These are phyloP conservation scores for Metarhizium sp. DNA, from an alignment of 2,329 filamentous ascomycete genomes.

Conservation along the genomic window DNA sequence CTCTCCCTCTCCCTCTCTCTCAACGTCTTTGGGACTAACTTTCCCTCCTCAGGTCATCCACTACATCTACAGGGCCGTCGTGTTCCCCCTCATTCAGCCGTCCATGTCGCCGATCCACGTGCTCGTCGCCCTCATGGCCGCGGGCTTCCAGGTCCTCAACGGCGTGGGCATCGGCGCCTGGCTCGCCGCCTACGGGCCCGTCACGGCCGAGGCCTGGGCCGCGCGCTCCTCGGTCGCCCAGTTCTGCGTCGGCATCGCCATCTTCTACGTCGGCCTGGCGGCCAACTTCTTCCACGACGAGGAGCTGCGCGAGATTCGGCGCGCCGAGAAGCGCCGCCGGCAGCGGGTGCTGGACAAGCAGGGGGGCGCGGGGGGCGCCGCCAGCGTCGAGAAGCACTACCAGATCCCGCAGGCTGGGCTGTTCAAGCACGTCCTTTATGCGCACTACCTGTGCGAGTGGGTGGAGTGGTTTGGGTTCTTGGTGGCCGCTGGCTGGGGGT, in stretches of 20 bases:
- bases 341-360: constrained; percentile 25
- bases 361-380: constrained; percentile 21
- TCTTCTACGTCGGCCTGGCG: constrained; percentile 69
- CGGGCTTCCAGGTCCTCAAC: constrained; percentile 73
- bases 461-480: constrained; percentile 89
- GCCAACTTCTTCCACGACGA: constrained; percentile 88
- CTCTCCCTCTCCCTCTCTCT: not conserved
- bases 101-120: constrained; percentile 87
- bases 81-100: constrained; percentile 75
- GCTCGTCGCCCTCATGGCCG: constrained; percentile 53
- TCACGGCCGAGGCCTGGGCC: constrained; percentile 42
- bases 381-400: constrained; percentile 62
- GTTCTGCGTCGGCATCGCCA: constrained; percentile 54
- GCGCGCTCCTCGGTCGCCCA: constrained; percentile 28
- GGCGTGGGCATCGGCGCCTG: constrained; percentile 69
- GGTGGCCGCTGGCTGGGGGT: constrained; percentile 59
- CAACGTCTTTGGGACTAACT: not conserved
- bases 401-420: constrained; percentile 75
- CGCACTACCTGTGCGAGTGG: constrained; percentile 97
- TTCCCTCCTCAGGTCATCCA: constrained; percentile 53
- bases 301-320: constrained; percentile 75
- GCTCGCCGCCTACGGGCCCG: constrained; percentile 71
- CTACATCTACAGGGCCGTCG: constrained; percentile 81
- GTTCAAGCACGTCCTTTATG: constrained; percentile 75
- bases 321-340: constrained; percentile 55